Percentiles rank a stretch among this genome's conserved stretches.
These are phyloP conservation scores for Blastocystis sp. DNA, from an alignment of 352 stramenopile species.

Conservation along the genomic window DNA sequence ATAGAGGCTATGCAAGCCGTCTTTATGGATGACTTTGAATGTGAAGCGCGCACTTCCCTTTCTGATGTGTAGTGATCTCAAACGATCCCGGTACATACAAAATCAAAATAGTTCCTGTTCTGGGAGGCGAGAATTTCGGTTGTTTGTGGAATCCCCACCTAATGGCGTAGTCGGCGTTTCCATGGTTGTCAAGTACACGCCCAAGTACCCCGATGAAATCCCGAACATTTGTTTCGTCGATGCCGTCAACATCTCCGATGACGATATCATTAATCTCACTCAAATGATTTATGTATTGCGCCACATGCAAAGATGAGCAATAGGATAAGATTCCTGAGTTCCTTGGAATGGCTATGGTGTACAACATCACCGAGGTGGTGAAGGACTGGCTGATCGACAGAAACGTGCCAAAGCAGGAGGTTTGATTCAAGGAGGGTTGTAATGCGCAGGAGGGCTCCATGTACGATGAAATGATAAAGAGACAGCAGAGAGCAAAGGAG, in stretches of 20 bases:
- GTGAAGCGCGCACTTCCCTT: not conserved
- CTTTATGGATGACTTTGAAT: slow-evolving; percentile 70
- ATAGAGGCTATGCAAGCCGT: slow-evolving; percentile 67
- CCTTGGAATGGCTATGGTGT: slow-evolving; percentile 61
- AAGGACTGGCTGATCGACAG: slow-evolving; percentile 62
- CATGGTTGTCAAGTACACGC: slow-evolving; percentile 44
- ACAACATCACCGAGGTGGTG: slow-evolving; percentile 55
- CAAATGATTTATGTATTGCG: slow-evolving; percentile 45
- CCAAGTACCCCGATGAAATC: slow-evolving; percentile 59
- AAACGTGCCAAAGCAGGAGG: slow-evolving; percentile 54
- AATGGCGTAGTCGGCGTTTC: slow-evolving; percentile 33
- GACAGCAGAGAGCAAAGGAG: slow-evolving; percentile 41
- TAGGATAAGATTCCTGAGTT: slow-evolving; percentile 53
- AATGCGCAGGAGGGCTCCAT: slow-evolving; percentile 52
- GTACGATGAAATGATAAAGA: slow-evolving; percentile 63
- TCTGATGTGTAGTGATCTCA: slow-evolving; percentile 14
- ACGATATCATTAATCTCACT: slow-evolving; percentile 53
- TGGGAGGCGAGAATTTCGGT: slow-evolving; percentile 58
- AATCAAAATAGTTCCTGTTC: slow-evolving; percentile 22
- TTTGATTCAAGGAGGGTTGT: not conserved
- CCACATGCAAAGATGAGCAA: not conserved
- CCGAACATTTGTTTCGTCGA: slow-evolving; percentile 66
- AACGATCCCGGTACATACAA: slow-evolving; percentile 38
- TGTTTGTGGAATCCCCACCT: not conserved
- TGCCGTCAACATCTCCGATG: slow-evolving; percentile 49